phyloP scores from a whole-genome alignment of 192 early-diverging fungal genomes.

The Coemansia sp. region DNA sequence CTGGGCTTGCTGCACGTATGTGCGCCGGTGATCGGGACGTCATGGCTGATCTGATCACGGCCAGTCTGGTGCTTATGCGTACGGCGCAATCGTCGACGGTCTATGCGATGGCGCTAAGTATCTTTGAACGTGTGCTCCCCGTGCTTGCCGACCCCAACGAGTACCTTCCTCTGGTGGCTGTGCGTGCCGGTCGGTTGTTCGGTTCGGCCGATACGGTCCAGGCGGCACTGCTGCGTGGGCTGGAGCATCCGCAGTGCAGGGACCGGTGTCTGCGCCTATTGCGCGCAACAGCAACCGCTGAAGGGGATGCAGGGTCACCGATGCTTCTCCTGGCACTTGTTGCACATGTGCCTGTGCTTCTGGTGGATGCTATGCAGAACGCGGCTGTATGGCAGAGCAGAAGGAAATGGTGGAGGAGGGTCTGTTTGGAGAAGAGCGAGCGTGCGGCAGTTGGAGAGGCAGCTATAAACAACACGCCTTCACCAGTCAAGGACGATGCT shows the following conservation, averaged over 20 bases:
- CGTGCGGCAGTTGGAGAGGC: no score
- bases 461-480: no score
- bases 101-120: conserved; percentile 34
- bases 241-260: conserved; percentile 40
- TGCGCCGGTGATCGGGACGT: conserved; percentile 28
- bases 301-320: neutral
- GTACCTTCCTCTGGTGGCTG: conserved; percentile 14
- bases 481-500: no score
- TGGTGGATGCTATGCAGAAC: conserved; percentile 17
- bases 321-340: neutral
- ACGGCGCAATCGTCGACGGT: conserved; percentile 24
- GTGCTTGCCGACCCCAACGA: conserved; percentile 8
- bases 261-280: conserved; percentile 39
- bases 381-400: no score
- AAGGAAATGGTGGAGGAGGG: no score
- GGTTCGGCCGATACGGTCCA: conserved; percentile 24
- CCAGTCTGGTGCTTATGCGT: conserved; percentile 35
- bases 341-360: conserved; percentile 21
- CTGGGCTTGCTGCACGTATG: conserved; percentile 35
- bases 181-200: no score
- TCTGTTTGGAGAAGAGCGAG: no score
- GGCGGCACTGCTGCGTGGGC: conserved; percentile 30
- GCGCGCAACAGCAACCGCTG: conserved; percentile 18
- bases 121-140: conserved; percentile 50
- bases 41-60: conserved; percentile 23